A percentile compares a stretch with the other conserved stretches of the same genome.
Conservation (phyloP, 2,329 filamentous ascomycete genomes). For the Phyllosticta paracitricarpa region DNA sequence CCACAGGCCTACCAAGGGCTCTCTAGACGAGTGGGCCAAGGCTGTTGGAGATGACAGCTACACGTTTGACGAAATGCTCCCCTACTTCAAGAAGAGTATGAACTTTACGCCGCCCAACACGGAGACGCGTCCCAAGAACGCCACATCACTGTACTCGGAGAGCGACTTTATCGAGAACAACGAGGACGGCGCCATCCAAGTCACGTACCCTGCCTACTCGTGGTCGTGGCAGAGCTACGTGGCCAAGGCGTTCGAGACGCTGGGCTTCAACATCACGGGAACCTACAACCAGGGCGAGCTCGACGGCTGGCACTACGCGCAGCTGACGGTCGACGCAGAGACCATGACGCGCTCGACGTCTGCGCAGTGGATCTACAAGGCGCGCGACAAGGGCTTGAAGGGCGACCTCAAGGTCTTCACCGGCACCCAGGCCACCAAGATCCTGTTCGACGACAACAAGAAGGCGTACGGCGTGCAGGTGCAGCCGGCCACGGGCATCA, state of each 20-base stretch:
- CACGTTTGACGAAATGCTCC: slow-evolving; percentile 16
- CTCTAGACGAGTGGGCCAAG: slow-evolving; percentile 18
- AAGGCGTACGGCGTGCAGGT: slow-evolving; percentile 18
- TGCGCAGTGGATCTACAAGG: slow-evolving; percentile 9
- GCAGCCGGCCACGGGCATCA: slow-evolving; percentile 5
- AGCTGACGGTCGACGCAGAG: slow-evolving; percentile 12
- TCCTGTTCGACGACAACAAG: slow-evolving; percentile 24
- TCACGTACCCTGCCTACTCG: slow-evolving; percentile 17
- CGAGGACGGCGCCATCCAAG: slow-evolving; percentile 12
- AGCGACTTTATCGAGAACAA: slow-evolving; percentile 8
- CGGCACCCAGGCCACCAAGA: slow-evolving; percentile 23
- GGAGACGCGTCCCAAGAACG: slow-evolving; percentile 17
- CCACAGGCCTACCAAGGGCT: slow-evolving; percentile 14
- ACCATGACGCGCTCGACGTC: slow-evolving; percentile 14
- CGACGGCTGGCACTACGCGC: neutral
- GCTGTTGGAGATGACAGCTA: slow-evolving; percentile 18
- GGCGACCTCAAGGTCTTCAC: slow-evolving; percentile 20
- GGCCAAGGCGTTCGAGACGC: slow-evolving; percentile 3
- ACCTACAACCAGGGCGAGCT: slow-evolving; percentile 5
- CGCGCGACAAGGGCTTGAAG: neutral
- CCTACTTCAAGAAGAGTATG: slow-evolving; percentile 19
- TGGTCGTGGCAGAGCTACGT: slow-evolving; percentile 14
- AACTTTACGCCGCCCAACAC: slow-evolving; percentile 19
- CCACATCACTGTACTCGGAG: slow-evolving; percentile 17
- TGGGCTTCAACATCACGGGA: neutral